Evolutionary conservation across 2,329 filamentous ascomycete species (phyloP), one percentile per base, ranked within the genome.

Genomic region (Fusarium sp.): DNA sequence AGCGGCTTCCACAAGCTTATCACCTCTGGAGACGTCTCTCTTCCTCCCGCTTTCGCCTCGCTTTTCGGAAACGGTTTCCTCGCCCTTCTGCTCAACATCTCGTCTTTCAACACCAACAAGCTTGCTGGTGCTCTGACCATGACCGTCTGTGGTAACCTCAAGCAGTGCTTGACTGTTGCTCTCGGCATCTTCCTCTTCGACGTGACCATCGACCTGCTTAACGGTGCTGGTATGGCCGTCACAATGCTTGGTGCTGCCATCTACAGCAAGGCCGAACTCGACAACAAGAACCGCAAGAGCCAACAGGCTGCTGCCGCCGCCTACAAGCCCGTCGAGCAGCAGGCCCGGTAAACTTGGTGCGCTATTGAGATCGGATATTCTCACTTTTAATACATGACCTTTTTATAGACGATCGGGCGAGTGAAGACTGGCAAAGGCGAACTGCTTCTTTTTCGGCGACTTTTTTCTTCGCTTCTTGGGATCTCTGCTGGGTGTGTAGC

Each of bases 81-180:
- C 20, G 88, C 88, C 17, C 87, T 90, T 61, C 81, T 87, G 12
- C 85, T 90, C 66, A 90, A 90, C 75, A 84, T 89, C 47, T 85
- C 87, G 39, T 89, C 86, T 8, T 90, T 90, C 79, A 85, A 86
- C 66, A 88, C 88, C 60, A 90, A 90, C 80, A 89, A 89, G 80
- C 81, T 87, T 42, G 86, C 87, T 11, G 88, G 88, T 59, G 88
- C 88, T 24, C 79, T 90, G 63, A 90, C 88, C 42, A 90, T 90
- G 86, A 89, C 87, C 12, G 87, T 90, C 10, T 89, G 87, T 69
- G 88, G 87, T 62, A 90, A 90, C 76, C 81, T 90, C 65, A 90
- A 90, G 82, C 88, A 90, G 78, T 87, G 86, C 69, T 79, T 89
- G 48, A 89, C 88, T 2, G 87, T 90, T 18, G 80, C 87, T 41